phyloP scores from a whole-genome alignment of 305 asterid species.

The Petunia hybrid region DNA sequence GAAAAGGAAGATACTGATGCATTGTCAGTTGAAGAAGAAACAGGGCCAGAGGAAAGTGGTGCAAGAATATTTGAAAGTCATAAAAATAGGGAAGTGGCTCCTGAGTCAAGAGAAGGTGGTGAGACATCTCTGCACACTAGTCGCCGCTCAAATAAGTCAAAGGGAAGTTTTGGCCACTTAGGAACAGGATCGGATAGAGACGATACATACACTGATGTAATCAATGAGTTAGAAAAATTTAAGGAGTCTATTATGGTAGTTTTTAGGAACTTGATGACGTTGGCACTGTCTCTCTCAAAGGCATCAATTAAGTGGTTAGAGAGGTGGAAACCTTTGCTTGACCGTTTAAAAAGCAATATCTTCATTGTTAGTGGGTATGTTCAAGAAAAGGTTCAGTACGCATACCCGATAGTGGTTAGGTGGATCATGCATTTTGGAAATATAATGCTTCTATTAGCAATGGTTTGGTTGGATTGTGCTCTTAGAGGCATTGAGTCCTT shows the following conservation, averaged over 20 bases:
- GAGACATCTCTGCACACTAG: constrained; percentile 36
- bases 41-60: constrained; percentile 41
- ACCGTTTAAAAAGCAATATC: constrained; percentile 45
- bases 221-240: constrained; percentile 35
- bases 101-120: constrained; percentile 45
- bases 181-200: constrained; percentile 42
- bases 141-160: constrained; percentile 36
- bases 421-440: constrained; percentile 73
- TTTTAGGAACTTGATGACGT: constrained; percentile 61
- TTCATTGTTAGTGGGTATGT: constrained; percentile 55
- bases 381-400: constrained; percentile 60
- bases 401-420: constrained; percentile 66
- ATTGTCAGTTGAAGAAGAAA: constrained; percentile 39
- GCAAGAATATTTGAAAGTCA: constrained; percentile 47
- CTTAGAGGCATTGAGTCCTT: constrained; percentile 91
- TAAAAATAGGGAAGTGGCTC: constrained; percentile 46
- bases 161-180: constrained; percentile 39
- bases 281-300: constrained; percentile 56
- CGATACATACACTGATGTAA: constrained; percentile 28
- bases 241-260: constrained; percentile 59
- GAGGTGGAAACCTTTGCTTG: constrained; percentile 63
- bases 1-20: constrained; percentile 56
- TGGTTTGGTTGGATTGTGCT: constrained; percentile 91
- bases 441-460: constrained; percentile 69
- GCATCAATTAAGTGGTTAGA: constrained; percentile 73